These are phyloP conservation scores for Esteya vermicola DNA, from an alignment of 2,329 filamentous ascomycete genomes.

Conservation along the genomic window DNA sequence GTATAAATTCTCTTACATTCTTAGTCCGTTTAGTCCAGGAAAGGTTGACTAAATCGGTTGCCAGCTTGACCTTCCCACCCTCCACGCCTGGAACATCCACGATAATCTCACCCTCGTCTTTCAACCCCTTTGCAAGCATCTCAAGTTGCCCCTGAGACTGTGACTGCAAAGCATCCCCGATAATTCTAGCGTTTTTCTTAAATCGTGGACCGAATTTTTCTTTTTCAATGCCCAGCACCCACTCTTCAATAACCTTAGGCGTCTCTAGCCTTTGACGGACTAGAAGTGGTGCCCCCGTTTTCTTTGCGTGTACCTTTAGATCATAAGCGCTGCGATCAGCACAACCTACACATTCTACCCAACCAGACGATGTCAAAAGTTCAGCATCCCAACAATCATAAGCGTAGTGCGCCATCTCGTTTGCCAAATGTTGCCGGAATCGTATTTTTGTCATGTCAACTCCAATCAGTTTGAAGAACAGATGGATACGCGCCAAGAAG, in stretches of 20 bases:
- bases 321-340: slow-evolving; percentile 84
- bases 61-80: slow-evolving; percentile 64
- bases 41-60: slow-evolving; percentile 67
- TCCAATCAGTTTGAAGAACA: slow-evolving; percentile 80
- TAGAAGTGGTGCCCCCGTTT: slow-evolving; percentile 73
- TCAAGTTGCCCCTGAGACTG: slow-evolving; percentile 72
- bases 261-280: slow-evolving; percentile 71
- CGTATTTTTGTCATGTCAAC: slow-evolving; percentile 78
- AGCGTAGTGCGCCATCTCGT: slow-evolving; percentile 76
- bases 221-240: slow-evolving; percentile 75
- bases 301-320: slow-evolving; percentile 80
- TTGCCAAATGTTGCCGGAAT: slow-evolving; percentile 90
- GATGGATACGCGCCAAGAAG: slow-evolving; percentile 85
- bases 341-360: slow-evolving; percentile 97
- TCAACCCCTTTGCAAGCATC: slow-evolving; percentile 60
- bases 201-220: slow-evolving; percentile 93
- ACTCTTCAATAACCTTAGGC: slow-evolving; percentile 73
- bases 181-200: slow-evolving; percentile 82
- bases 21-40: slow-evolving; percentile 73
- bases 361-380: slow-evolving; percentile 79
- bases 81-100: slow-evolving; percentile 56
- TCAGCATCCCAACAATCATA: slow-evolving; percentile 98
- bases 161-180: slow-evolving; percentile 65
- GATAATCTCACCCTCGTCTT: slow-evolving; percentile 58
- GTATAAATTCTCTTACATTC: slow-evolving; percentile 79